Evolutionary conservation across 1,284 basidiomycete species (phyloP).

Genomic region (Apiotrichum veenhuisii): DNA sequence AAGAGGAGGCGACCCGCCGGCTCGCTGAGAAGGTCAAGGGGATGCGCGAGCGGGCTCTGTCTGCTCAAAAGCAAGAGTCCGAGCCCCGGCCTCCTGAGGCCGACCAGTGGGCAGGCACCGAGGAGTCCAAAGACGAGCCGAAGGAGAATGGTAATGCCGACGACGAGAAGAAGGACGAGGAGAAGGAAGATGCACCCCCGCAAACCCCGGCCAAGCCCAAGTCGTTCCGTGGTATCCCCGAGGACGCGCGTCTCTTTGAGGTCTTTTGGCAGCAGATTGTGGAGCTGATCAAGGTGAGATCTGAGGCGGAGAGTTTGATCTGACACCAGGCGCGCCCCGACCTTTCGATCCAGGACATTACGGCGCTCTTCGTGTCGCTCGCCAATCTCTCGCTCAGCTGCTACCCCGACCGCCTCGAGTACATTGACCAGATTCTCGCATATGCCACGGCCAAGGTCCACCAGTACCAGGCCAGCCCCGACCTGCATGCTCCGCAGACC

Average conservation of each 20-base stretch:
- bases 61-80: not conserved
- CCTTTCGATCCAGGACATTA: conserved; percentile 90
- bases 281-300: conserved; percentile 79
- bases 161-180: conserved; percentile 15
- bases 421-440: conserved; percentile 86
- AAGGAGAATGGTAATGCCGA: not conserved
- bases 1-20: conserved; percentile 80
- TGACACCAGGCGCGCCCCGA: conserved; percentile 77
- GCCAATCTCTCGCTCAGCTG: conserved; percentile 90
- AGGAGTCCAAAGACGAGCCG: not conserved
- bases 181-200: conserved; percentile 14
- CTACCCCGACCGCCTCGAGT: conserved; percentile 90
- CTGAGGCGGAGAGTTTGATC: not conserved
- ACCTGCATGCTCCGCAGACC: conserved; percentile 80
- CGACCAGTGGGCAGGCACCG: conserved; percentile 28
- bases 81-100: conserved; percentile 36
- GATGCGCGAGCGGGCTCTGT: conserved; percentile 50
- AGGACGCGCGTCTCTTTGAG: conserved; percentile 87
- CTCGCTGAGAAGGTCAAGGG: conserved; percentile 76
- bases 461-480: conserved; percentile 77
- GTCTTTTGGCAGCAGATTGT: conserved; percentile 99
- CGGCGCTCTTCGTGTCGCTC: conserved; percentile 85
- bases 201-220: conserved; percentile 36
- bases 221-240: conserved; percentile 82
- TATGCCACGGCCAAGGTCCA: conserved; percentile 81